Base-by-base conservation (phyloP, 1,284 basidiomycete species). In the Erythrobasidium hasegawianum region DNA sequence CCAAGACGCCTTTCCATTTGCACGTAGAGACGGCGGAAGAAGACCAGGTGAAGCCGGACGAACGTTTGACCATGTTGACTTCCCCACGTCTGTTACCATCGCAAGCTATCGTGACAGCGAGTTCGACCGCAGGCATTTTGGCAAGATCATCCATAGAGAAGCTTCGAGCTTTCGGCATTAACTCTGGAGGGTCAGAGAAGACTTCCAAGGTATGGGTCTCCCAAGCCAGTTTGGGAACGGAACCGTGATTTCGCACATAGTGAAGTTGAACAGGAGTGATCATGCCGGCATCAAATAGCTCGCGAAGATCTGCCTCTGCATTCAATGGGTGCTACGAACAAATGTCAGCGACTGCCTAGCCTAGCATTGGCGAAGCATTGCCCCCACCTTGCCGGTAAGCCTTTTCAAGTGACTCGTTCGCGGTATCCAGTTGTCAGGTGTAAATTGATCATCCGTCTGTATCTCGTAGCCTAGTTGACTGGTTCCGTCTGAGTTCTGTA, bases 401-500 rank as follows among this genome's bases (percentile, higher is more conserved):
- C 70, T 59, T 7, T 59, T 40, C 2, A 71, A 57, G 11, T 69
- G 59, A 40, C 40, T 65, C 9, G 60, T 64, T 16, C 70, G 38
- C 1, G 70, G 70, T 27, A 71, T 54, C 70, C 70, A 71, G 18
- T 61, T 67, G 29, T 64, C 38, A 2, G 54, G 53, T 22, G 54
- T 56, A 22, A 49, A 71, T 53, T 71, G 70, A 57, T 71, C 70
- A 54, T 71, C 70, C 22, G 69, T 60, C 53, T 71, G 70, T 18
- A 71, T 61, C 47, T 64, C 68, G 50, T 68, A 70, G 13, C 62
- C 67, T 18, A 70, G 47, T 18, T 70, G 61, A 10, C 50, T 55
- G 4, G 45, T 9, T 7, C 58, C 58, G 49, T 59, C 58, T 14
- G 26, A 29, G 20, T 59, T 66, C 14, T 43, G 14, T 5, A 65